Percentiles rank a stretch among this genome's conserved stretches.
Conservation (phyloP, 2,329 filamentous ascomycete genomes). For the Arthrinium puccinioides region DNA sequence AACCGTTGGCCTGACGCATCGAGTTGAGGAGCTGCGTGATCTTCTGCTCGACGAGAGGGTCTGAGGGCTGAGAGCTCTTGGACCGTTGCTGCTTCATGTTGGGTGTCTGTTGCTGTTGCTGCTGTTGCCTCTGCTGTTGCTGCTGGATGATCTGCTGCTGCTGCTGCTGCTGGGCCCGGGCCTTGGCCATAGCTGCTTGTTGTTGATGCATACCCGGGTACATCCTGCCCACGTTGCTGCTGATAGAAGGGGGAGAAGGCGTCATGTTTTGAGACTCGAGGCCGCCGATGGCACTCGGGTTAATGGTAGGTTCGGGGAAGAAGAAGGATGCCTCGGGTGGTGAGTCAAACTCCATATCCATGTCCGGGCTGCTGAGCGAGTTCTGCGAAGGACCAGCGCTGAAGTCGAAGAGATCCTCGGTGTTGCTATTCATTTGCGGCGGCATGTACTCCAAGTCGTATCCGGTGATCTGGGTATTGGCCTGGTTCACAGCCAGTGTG, state of each 20-base stretch:
- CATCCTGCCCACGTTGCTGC: constrained; percentile 60
- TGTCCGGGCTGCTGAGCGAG: constrained; percentile 51
- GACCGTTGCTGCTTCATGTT: constrained; percentile 33
- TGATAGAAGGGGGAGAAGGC: constrained; percentile 38
- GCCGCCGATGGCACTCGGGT: constrained; percentile 64
- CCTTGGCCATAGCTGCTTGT: constrained; percentile 71
- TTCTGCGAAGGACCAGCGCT: constrained; percentile 57
- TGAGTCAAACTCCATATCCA: constrained; percentile 65
- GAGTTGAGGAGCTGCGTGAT: constrained; percentile 89
- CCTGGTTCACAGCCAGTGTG: constrained; percentile 70
- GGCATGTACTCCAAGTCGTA: constrained; percentile 49
- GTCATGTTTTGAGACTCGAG: constrained; percentile 49
- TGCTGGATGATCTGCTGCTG: constrained; percentile 58
- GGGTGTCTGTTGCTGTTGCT: constrained; percentile 32
- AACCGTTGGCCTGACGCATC: constrained; percentile 65
- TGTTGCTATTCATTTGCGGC: constrained; percentile 47
- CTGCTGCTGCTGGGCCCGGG: constrained; percentile 56
- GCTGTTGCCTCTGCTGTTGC: constrained; percentile 43
- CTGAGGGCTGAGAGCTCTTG: constrained; percentile 47
- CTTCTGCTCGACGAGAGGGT: constrained; percentile 80
- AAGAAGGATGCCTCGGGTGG: constrained; percentile 55
- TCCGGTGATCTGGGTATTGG: constrained; percentile 43
- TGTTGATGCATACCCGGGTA: constrained; percentile 94
- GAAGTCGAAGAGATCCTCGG: constrained; percentile 66
- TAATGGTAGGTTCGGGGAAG: constrained; percentile 52